These are phyloP conservation scores for Pulveroboletus sp. DNA, from an alignment of 768 basidiomycete genomes.

Conservation along the genomic window DNA sequence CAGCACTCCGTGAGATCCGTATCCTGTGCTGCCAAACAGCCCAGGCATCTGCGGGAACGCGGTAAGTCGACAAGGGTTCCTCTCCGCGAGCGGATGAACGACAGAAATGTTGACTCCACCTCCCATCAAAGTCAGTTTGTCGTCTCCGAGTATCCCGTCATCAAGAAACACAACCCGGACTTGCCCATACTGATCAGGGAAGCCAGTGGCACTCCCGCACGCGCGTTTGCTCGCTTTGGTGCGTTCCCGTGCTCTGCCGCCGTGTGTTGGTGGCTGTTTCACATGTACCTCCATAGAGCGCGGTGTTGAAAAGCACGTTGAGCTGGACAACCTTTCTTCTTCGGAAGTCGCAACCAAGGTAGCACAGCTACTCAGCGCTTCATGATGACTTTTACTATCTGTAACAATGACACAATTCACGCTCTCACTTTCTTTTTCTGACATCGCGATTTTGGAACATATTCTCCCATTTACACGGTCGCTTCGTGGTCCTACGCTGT, in stretches of 20 bases:
- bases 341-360: constrained; percentile 70
- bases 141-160: constrained; percentile 61
- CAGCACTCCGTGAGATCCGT: constrained; percentile 75
- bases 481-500: not conserved
- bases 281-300: constrained; percentile 46
- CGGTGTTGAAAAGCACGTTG: constrained; percentile 76
- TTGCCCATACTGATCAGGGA: constrained; percentile 81
- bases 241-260: constrained; percentile 30
- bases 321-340: constrained; percentile 70
- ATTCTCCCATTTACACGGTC: not conserved
- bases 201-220: constrained; percentile 72
- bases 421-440: not conserved
- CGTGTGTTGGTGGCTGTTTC: constrained; percentile 13
- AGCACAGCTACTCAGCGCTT: constrained; percentile 48
- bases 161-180: constrained; percentile 83
- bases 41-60: constrained; percentile 70
- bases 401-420: constrained; percentile 7
- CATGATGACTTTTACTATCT: constrained; percentile 12
- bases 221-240: constrained; percentile 86
- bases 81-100: not conserved
- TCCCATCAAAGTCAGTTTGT: constrained; percentile 66
- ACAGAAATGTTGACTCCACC: not conserved
- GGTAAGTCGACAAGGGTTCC: constrained; percentile 42
- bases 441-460: not conserved
- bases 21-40: constrained; percentile 77